Conservation (phyloP, 805 yeast species). For the Sugiyamaella valdiviana region DNA sequence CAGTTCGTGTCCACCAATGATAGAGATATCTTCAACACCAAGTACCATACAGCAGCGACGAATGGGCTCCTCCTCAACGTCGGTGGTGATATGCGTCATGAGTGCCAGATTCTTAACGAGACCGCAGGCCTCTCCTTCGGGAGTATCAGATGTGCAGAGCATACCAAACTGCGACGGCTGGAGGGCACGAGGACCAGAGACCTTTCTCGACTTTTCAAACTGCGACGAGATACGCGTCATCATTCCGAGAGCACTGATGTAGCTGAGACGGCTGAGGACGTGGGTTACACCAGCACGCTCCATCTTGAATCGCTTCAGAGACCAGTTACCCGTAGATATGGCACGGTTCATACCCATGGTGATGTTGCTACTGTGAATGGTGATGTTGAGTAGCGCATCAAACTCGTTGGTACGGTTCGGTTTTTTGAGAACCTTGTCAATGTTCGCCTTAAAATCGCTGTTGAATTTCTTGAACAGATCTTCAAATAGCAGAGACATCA, state of each 20-base stretch:
- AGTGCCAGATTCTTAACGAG: constrained; percentile 92
- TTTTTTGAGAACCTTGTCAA: constrained; percentile 87
- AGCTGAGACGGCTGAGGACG: constrained; percentile 83
- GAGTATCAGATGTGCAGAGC: constrained; percentile 98
- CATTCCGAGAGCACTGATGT: constrained; percentile 95
- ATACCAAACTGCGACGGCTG: constrained; percentile 99
- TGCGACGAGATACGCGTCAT: constrained; percentile 99
- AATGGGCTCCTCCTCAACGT: constrained; percentile 91
- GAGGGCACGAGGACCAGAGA: constrained; percentile 96
- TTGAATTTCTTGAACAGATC: constrained; percentile 96
- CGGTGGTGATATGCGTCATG: constrained; percentile 98
- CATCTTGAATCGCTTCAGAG: constrained; percentile 97
- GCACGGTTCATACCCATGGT: constrained; percentile 94
- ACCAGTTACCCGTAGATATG: constrained; percentile 98
- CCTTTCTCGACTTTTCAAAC: constrained; percentile 95
- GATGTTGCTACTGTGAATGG: constrained; percentile 86
- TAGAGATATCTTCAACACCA: constrained; percentile 83
- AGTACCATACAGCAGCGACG: constrained; percentile 65
- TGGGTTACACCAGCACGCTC: constrained; percentile 99
- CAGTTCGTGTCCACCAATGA: constrained; percentile 75
- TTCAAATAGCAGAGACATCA: constrained; percentile 90
- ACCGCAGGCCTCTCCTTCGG: constrained; percentile 99
- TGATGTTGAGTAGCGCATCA: constrained; percentile 84
- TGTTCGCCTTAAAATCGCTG: constrained; percentile 86
- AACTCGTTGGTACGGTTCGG: constrained; percentile 94